phyloP scores from a whole-genome alignment of 2,329 filamentous ascomycete genomes.

The Fusarium concolor region DNA sequence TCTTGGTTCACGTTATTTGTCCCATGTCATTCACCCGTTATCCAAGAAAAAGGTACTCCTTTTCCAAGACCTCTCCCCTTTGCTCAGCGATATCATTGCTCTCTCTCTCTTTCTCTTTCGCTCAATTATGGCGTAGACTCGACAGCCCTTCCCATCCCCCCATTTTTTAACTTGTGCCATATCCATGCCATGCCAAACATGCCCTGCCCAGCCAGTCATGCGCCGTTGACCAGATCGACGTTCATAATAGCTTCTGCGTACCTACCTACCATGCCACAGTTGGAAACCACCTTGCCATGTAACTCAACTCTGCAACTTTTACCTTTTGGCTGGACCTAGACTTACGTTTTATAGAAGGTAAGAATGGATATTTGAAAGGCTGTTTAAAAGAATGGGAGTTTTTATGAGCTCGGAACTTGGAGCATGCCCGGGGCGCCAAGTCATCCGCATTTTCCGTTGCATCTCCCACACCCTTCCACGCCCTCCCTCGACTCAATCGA shows the following conservation, averaged over 20 bases:
- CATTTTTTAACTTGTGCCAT: not conserved
- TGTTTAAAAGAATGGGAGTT: constrained; percentile 25
- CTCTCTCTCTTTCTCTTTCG: not conserved
- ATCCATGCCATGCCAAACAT: constrained; percentile 9
- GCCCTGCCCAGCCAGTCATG: constrained; percentile 12
- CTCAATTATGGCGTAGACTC: constrained; percentile 5
- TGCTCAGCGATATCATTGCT: constrained; percentile 17
- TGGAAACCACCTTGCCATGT: constrained; percentile 3
- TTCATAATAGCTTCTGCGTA: constrained; percentile 15
- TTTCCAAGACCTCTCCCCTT: constrained; percentile 10
- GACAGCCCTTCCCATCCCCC: constrained; percentile 16
- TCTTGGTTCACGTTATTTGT: constrained; percentile 6
- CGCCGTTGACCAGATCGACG: constrained; percentile 27
- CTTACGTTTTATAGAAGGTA: constrained; percentile 1
- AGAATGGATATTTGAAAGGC: not conserved
- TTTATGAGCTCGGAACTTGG: constrained; percentile 33
- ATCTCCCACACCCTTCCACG: constrained; percentile 43
- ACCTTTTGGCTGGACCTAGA: not conserved
- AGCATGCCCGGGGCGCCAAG: constrained; percentile 34
- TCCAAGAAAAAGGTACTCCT: constrained; percentile 13
- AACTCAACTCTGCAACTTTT: not conserved
- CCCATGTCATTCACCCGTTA: constrained; percentile 10
- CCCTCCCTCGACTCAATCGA: constrained; percentile 42
- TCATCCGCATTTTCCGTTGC: constrained; percentile 48
- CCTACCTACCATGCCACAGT: constrained; percentile 4